Evolutionary conservation across 139 green algal genomes (phyloP), one percentile per base, ranked within the genome.

Genomic region (Haematococcus lacustris): DNA sequence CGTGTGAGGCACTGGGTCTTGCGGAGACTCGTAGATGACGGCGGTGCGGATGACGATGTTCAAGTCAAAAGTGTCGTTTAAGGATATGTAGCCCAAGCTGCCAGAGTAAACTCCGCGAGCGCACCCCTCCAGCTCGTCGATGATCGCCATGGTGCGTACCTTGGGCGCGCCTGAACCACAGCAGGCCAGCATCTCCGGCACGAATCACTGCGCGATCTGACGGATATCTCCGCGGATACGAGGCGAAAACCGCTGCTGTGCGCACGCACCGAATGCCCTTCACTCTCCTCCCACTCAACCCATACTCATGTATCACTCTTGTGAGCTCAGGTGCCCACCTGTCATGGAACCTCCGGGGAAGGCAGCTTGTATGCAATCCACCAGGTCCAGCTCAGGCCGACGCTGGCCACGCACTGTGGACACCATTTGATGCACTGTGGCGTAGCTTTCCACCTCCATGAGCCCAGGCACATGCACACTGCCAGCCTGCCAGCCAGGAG

Each of bases 21-120:
- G n/a, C n/a, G n/a, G n/a, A n/a, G n/a, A n/a, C n/a, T n/a, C n/a
- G n/a, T n/a, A n/a, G 3, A 97, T 70, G 6, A 97, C 83, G 0
- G 90, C 94, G 3, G 90, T 97, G 50, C 95, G 83, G 73, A 99
- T 99, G 30, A 99, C 92, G 59, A 99, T 96, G 87, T 99, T 99
- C 9, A 99, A 81, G 79, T 99, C 95, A 71, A 98, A 98, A 21
- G 91, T 88, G 73, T 87, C 86, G 78, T 93, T 94, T 30, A 95
- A 53, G 1, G 78, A 87, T 34, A 99, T 86, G 79, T 87, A 99
- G 38, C 95, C 95, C 23, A 99, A 72, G 61, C 75, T 79, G 23
- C 95, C 95, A 21, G 89, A 95, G 86, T 99, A 99, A 23, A 96
- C 79, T 3, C 93, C 94, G 0, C 95, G 73, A 0, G 95, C 68